A percentile compares a stretch with the other conserved stretches of the same genome.
Evolutionary conservation across 192 early-diverging fungal genomes (phyloP).

Genomic region (Funneliformis geosporum): DNA sequence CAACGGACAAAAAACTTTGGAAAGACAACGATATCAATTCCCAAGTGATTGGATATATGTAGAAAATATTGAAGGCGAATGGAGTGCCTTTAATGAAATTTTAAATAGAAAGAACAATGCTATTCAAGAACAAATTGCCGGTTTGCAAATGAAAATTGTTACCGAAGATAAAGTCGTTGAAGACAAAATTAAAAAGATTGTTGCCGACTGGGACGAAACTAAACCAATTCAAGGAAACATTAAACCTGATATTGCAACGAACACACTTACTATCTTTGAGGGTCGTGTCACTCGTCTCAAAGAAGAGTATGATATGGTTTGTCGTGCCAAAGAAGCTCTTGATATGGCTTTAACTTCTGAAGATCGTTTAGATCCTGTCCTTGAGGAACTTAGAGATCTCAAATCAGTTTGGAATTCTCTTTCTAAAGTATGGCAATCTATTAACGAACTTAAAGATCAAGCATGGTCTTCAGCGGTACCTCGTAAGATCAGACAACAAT

Average conservation of each 20-base stretch:
- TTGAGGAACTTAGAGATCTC: slow-evolving; percentile 91
- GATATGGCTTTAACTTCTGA: slow-evolving; percentile 76
- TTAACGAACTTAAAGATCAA: slow-evolving; percentile 85
- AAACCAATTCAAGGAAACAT: slow-evolving; percentile 96
- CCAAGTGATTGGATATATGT: slow-evolving; percentile 94
- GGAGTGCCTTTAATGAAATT: slow-evolving; percentile 96
- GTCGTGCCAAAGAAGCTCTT: slow-evolving; percentile 91
- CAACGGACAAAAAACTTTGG: slow-evolving; percentile 88
- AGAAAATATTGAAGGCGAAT: slow-evolving; percentile 96
- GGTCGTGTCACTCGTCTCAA: slow-evolving; percentile 75
- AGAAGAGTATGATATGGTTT: slow-evolving; percentile 85
- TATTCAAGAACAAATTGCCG: slow-evolving; percentile 94
- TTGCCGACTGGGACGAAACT: slow-evolving; percentile 89
- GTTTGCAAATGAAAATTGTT: slow-evolving; percentile 92
- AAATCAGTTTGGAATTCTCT: slow-evolving; percentile 91
- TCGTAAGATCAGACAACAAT: slow-evolving; percentile 84
- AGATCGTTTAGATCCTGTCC: slow-evolving; percentile 74
- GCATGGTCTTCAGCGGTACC: slow-evolving; percentile 85
- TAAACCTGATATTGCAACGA: slow-evolving; percentile 81
- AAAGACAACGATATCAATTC: slow-evolving; percentile 92
- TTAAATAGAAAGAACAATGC: slow-evolving; percentile 83
- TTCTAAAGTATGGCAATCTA: slow-evolving; percentile 76
- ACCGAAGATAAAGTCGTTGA: slow-evolving; percentile 89
- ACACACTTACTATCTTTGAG: slow-evolving; percentile 82
- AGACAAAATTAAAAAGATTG: slow-evolving; percentile 76